Base-by-base conservation (phyloP, 495 filamentous ascomycete genomes). In the Annulohypoxylon bovei region DNA sequence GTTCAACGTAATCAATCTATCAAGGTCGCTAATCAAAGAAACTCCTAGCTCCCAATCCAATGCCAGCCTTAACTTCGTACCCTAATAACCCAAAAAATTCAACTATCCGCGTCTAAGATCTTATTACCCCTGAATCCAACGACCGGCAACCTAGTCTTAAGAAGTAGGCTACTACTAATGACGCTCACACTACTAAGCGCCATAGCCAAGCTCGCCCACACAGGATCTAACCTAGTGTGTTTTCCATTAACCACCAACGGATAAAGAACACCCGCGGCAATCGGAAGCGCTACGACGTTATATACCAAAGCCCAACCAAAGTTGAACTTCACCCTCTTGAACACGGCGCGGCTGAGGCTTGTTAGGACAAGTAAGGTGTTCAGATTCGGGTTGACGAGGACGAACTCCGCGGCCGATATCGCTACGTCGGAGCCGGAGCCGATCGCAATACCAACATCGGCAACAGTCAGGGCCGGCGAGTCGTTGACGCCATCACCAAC, bases 201-300 rank as follows among this genome's bases (percentile, higher is more conserved):
- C 53, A 56, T 56, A 22, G 53, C 53, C 22, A 39, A 56, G 20
- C 53, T 56, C 18, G 53, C 53, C 53, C 53, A 56, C 8, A 56
- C 53, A 1, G 53, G 53, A 25, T 56, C 53, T 14, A 56, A 3
- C 20, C 53, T 40, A 2, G 32, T 39, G n/a, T 56, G 53, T 27
- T 23, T 37, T 0, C 53, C 53, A 27, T 56, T 56, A 18, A 39
- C 53, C 8, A 39, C 33, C 4, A 56, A 1, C 9, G 53, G 53
- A 18, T 56, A 56, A 2, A 56, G 30, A 40, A 56, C 53, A 1
- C 53, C 53, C 20, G 53, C 53, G 4, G 53, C 53, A 7, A 56
- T 56, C 12, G 53, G 53, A 4, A 56, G 32, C 5, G 32, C 53
- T 1, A 56, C 32, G 8, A 56, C 6, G n/a, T 56, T 56, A 23